Conservation (phyloP, 306 rosid genomes). For the Vigna angularis region DNA sequence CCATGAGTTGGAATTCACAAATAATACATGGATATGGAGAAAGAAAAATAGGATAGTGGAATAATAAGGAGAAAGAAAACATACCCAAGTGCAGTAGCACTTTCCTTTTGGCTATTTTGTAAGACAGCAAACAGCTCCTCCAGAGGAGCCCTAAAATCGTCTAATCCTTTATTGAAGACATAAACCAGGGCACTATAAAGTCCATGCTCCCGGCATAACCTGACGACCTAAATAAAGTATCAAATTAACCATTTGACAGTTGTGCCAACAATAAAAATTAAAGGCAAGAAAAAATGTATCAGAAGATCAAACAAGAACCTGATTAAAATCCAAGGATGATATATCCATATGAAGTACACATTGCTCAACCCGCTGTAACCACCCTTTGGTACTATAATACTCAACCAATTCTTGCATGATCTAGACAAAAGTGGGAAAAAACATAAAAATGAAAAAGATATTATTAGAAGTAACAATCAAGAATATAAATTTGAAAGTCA, state of each 20-base stretch:
- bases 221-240: slow-evolving; percentile 67
- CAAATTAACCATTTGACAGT: slow-evolving; percentile 32
- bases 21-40: slow-evolving; percentile 15
- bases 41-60: slow-evolving; percentile 30
- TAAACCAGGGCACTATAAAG: slow-evolving; percentile 90
- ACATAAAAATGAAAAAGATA: not conserved
- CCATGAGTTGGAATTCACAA: not conserved
- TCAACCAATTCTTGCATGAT: slow-evolving; percentile 99
- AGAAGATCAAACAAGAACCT: slow-evolving; percentile 64
- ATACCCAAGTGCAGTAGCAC: slow-evolving; percentile 76
- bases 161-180: slow-evolving; percentile 93
- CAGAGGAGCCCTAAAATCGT: slow-evolving; percentile 91
- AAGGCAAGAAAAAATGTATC: slow-evolving; percentile 38
- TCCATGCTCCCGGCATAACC: slow-evolving; percentile 93
- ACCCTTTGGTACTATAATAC: slow-evolving; percentile 88
- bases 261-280: slow-evolving; percentile 35
- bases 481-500: slow-evolving; percentile 29
- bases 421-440: slow-evolving; percentile 51
- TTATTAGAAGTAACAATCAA: not conserved
- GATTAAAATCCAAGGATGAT: slow-evolving; percentile 97
- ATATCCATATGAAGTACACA: slow-evolving; percentile 99
- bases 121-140: slow-evolving; percentile 91
- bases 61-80: slow-evolving; percentile 42
- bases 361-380: slow-evolving; percentile 95
- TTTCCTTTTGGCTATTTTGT: slow-evolving; percentile 70